Percentiles rank a stretch among this genome's conserved stretches.
Conservation (phyloP, 345 rosid genomes). For the Linum lewisii region DNA sequence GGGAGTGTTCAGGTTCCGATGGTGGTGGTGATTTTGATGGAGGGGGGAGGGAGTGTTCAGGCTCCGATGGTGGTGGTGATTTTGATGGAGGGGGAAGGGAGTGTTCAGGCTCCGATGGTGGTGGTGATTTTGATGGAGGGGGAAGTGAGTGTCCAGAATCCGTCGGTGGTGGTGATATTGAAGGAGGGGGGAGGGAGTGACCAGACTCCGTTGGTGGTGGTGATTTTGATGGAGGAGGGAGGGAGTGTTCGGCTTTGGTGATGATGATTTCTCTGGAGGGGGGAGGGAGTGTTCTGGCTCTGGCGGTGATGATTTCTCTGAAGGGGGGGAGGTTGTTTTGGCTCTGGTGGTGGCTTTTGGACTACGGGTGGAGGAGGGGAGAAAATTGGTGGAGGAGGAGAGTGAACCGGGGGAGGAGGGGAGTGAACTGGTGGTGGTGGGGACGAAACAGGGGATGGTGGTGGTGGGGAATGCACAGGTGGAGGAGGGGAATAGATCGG, state of each 20-base stretch:
- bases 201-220: background rate
- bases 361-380: conserved; percentile 3
- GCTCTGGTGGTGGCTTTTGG: background rate
- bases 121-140: conserved; percentile 5
- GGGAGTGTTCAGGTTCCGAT: too few species aligned
- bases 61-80: too few species aligned
- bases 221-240: conserved; percentile 17
- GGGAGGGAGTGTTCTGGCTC: too few species aligned
- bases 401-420: background rate
- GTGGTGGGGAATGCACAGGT: background rate
- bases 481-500: background rate
- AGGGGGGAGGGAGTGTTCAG: too few species aligned
- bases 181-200: too few species aligned
- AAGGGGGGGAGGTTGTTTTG: background rate
- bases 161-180: too few species aligned
- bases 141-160: conserved; percentile 10
- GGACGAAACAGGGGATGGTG: background rate
- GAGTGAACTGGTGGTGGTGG: background rate
- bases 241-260: too few species aligned
- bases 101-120: background rate
- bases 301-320: background rate
- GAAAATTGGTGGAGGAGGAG: background rate
- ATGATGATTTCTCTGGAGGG: too few species aligned
- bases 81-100: too few species aligned
- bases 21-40: too few species aligned